Conservation (phyloP, 2,329 filamentous ascomycete species). For the Pleomassaria siparia region DNA sequence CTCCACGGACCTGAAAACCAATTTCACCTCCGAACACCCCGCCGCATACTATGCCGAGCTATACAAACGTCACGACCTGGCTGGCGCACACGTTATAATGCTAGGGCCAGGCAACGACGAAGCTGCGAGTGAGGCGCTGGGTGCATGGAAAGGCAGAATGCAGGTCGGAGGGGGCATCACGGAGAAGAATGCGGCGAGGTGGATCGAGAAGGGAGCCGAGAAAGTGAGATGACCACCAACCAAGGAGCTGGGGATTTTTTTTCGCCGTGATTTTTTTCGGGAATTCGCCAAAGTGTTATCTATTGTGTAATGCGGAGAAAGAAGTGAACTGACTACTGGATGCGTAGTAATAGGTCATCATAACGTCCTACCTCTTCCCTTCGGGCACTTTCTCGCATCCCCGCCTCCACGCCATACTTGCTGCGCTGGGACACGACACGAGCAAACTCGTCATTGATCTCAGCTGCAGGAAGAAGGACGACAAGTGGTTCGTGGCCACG, state of each 20-base stretch:
- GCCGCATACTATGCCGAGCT: slow-evolving; percentile 78
- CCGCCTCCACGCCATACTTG: slow-evolving; percentile 72
- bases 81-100: slow-evolving; percentile 94
- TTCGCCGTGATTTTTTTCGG: too few relatives aligned
- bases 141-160: slow-evolving; percentile 75
- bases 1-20: slow-evolving; percentile 68
- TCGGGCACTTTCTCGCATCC: slow-evolving; percentile 76
- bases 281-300: too few relatives aligned
- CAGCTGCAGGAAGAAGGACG: slow-evolving; percentile 76
- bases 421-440: slow-evolving; percentile 71
- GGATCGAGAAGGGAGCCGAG: slow-evolving; percentile 85
- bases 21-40: slow-evolving; percentile 84
- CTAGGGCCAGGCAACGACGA: slow-evolving; percentile 84
- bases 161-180: slow-evolving; percentile 95
- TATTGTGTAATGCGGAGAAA: too few relatives aligned
- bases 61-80: slow-evolving; percentile 73
- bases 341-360: slow-evolving; percentile 74
- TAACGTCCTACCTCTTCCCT: slow-evolving; percentile 94
- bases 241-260: too few relatives aligned
- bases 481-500: slow-evolving; percentile 95
- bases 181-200: slow-evolving; percentile 77
- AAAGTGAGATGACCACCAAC: too few relatives aligned
- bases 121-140: slow-evolving; percentile 75
- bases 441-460: slow-evolving; percentile 90
- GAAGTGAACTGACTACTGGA: not conserved